Conservation (phyloP, 495 filamentous ascomycete genomes). For the Elaphomyces granulatus region DNA sequence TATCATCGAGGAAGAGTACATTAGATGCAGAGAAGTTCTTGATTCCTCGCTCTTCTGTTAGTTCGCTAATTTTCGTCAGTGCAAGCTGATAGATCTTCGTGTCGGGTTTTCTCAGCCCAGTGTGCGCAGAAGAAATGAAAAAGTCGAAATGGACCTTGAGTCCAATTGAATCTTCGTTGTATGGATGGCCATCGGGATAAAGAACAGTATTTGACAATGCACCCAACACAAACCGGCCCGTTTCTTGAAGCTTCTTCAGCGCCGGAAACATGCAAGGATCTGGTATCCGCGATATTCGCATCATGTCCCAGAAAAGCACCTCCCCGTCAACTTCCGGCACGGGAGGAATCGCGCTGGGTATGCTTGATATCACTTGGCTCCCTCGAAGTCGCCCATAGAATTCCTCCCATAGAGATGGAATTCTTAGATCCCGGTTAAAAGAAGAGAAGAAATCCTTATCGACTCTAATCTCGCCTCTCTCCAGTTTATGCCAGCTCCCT, state of each 20-base stretch:
- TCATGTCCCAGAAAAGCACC: slow-evolving; percentile 84
- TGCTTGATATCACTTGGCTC: slow-evolving; percentile 15
- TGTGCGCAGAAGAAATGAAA: slow-evolving; percentile 71
- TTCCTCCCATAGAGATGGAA: slow-evolving; percentile 47
- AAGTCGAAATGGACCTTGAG: slow-evolving; percentile 57
- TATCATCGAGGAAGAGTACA: slow-evolving; percentile 86
- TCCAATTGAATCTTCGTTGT: slow-evolving; percentile 30
- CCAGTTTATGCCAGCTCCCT: slow-evolving; percentile 77
- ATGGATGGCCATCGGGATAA: slow-evolving; percentile 55
- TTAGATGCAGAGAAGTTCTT: slow-evolving; percentile 47
- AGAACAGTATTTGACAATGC: slow-evolving; percentile 82
- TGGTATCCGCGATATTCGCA: slow-evolving; percentile 51
- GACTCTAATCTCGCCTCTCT: slow-evolving; percentile 59
- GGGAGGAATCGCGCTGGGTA: slow-evolving; percentile 35
- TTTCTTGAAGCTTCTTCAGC: slow-evolving; percentile 48
- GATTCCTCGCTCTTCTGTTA: slow-evolving; percentile 40
- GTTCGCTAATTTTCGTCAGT: slow-evolving; percentile 44
- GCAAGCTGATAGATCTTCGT: slow-evolving; percentile 64
- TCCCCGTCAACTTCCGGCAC: slow-evolving; percentile 65
- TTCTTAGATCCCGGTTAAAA: slow-evolving; percentile 61
- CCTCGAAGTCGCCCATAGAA: slow-evolving; percentile 33
- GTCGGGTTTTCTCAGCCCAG: slow-evolving; percentile 81
- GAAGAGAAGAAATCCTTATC: slow-evolving; percentile 58
- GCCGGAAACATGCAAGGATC: slow-evolving; percentile 85
- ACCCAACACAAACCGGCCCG: slow-evolving; percentile 54